Evolutionary conservation across 2,329 filamentous ascomycete genomes (phyloP).

Genomic region (Monosporascus sp.): DNA sequence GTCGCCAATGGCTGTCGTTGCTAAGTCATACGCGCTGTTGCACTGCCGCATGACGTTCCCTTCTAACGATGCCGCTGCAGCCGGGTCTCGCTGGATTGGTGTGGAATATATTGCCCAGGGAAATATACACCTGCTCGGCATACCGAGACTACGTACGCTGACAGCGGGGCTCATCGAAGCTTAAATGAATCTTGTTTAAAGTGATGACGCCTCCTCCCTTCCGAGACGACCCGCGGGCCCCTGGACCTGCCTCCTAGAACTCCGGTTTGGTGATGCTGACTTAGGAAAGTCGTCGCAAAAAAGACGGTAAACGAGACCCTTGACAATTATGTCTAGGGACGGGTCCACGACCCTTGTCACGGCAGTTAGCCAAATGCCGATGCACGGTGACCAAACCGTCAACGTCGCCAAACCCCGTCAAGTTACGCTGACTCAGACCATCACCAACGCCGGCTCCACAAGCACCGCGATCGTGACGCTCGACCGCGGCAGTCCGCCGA

Average conservation of each 20-base stretch:
- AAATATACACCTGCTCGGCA: neutral
- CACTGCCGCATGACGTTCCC: neutral
- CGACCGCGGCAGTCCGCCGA: conserved; percentile 14
- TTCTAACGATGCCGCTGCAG: neutral
- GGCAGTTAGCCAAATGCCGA: neutral
- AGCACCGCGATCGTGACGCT: conserved; percentile 24
- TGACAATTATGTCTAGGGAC: neutral
- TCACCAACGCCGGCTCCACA: conserved; percentile 20
- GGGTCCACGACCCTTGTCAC: neutral
- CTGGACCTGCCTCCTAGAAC: neutral
- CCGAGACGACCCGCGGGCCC: neutral
- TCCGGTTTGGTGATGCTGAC: neutral
- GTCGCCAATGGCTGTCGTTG: neutral
- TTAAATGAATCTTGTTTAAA: neutral
- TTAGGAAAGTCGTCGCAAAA: neutral
- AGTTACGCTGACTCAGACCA: conserved; percentile 23
- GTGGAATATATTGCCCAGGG: neutral
- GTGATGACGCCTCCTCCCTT: neutral
- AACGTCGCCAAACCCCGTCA: conserved; percentile 14
- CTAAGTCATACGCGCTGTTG: neutral
- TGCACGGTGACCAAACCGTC: neutral
- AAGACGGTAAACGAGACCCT: neutral
- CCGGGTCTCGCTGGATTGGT: neutral
- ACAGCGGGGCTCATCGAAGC: neutral
- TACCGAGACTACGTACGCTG: neutral